These are phyloP conservation scores for Alternaria triticina DNA, from an alignment of 2,329 filamentous ascomycete species.

Conservation along the genomic window DNA sequence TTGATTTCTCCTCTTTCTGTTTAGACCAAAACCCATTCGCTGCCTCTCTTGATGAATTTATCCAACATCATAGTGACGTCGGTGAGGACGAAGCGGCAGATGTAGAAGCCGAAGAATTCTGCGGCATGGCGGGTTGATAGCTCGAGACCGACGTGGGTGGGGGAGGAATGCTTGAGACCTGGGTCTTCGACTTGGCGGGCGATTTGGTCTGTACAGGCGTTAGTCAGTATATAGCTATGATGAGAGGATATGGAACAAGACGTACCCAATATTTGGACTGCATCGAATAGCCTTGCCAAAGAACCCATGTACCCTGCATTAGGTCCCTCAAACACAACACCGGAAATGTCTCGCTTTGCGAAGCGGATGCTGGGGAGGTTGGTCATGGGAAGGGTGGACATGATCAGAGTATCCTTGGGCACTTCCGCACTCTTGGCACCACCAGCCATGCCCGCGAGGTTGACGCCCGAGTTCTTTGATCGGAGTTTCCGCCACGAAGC, in stretches of 20 bases:
- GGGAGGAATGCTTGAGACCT: conserved; percentile 86
- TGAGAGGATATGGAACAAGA: conserved; percentile 12
- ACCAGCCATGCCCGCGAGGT: conserved; percentile 55
- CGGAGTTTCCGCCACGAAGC: conserved; percentile 90
- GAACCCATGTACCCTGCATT: conserved; percentile 91
- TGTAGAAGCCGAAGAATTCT: conserved; percentile 97
- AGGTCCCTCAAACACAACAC: conserved; percentile 77
- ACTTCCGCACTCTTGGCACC: conserved; percentile 34
- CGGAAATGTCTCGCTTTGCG: conserved; percentile 72
- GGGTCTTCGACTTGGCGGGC: conserved; percentile 95
- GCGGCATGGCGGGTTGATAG: conserved; percentile 90
- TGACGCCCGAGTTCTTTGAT: conserved; percentile 80
- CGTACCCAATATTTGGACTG: conserved; percentile 89
- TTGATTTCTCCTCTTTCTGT: not conserved
- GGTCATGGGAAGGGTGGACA: conserved; percentile 64
- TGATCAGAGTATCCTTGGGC: conserved; percentile 65
- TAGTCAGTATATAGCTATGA: not conserved
- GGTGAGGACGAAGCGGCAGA: conserved; percentile 90
- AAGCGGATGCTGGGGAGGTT: conserved; percentile 77
- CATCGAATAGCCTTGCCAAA: conserved; percentile 88
- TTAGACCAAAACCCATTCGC: conserved; percentile 82
- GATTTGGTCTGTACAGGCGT: conserved; percentile 75
- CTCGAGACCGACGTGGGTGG: conserved; percentile 94
- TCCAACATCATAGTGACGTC: conserved; percentile 87
- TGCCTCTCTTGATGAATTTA: conserved; percentile 96